These are phyloP conservation scores for Hyphodiscus hymeniophilus DNA, from an alignment of 495 filamentous ascomycete genomes.

Conservation along the genomic window DNA sequence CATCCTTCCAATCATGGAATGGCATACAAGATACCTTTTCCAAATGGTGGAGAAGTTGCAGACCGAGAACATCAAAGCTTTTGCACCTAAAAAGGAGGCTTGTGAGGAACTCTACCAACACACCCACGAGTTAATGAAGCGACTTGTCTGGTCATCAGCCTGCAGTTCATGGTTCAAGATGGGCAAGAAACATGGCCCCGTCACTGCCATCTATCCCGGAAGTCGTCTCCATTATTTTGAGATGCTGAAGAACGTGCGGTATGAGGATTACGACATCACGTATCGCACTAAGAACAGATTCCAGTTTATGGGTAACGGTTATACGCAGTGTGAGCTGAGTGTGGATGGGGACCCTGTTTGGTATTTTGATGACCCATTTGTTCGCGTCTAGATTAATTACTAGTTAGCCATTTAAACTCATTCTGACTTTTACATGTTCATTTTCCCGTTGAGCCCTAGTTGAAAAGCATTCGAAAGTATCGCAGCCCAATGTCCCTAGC, in stretches of 20 bases:
- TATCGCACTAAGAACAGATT: constrained; percentile 7
- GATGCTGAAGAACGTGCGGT: constrained; percentile 33
- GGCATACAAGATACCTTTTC: constrained; percentile 48
- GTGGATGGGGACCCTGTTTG: constrained; percentile 11
- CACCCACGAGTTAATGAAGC: constrained; percentile 50
- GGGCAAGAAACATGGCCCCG: constrained; percentile 23
- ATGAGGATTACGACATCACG: constrained; percentile 39
- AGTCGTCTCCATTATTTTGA: constrained; percentile 41
- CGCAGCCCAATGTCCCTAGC: too few species aligned
- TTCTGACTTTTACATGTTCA: too few species aligned
- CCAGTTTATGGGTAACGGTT: constrained; percentile 13
- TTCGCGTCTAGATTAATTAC: background rate
- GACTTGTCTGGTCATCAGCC: constrained; percentile 41
- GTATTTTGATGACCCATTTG: constrained; percentile 15
- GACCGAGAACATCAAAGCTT: constrained; percentile 50
- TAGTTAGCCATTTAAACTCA: too few species aligned
- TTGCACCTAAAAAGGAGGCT: constrained; percentile 41
- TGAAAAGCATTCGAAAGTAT: too few species aligned
- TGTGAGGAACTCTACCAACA: constrained; percentile 56
- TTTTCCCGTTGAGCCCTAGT: too few species aligned
- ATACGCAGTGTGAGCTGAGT: constrained; percentile 5
- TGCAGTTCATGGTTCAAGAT: constrained; percentile 28
- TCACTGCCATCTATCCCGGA: constrained; percentile 23
- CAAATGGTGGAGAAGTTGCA: constrained; percentile 53
- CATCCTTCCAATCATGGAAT: constrained; percentile 44